Evolutionary conservation across 2,329 filamentous ascomycete genomes (phyloP).

Genomic region (Lecanoromycetidae sp.): DNA sequence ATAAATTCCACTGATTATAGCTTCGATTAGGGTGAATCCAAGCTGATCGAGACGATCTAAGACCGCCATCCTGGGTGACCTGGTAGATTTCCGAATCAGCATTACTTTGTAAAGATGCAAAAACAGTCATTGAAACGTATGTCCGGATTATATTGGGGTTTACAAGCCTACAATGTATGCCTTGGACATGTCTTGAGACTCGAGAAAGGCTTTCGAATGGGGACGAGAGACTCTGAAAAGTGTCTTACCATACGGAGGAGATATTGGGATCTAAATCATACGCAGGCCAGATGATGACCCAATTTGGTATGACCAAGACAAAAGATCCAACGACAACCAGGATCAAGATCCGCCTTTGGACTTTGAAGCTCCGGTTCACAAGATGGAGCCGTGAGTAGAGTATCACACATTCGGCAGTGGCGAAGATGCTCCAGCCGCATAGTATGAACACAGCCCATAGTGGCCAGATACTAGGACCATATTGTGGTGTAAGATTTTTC

Average conservation of each 20-base stretch:
- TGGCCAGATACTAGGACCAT: constrained; percentile 8
- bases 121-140: too few species aligned
- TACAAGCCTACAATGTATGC: too few species aligned
- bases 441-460: constrained; percentile 11
- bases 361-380: constrained; percentile 6
- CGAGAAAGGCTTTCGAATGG: too few species aligned
- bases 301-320: constrained; percentile 12
- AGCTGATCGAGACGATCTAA: constrained; percentile 14
- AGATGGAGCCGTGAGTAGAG: constrained; percentile 16
- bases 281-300: constrained; percentile 3
- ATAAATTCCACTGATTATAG: constrained; percentile 12
- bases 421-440: constrained; percentile 8
- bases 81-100: too few species aligned
- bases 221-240: too few species aligned
- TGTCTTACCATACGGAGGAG: constrained; percentile 11
- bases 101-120: too few species aligned
- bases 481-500: constrained; percentile 2
- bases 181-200: too few species aligned
- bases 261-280: constrained; percentile 8
- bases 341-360: constrained; percentile 8
- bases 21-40: constrained; percentile 13
- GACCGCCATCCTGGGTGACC: constrained; percentile 12
- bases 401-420: constrained; percentile 9
- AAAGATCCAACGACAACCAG: constrained; percentile 7
- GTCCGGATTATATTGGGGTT: too few species aligned